A percentile compares a stretch with the other conserved stretches of the same genome.
Evolutionary conservation across 352 stramenopile species (phyloP).

Genomic region (Phytophthora quininea): DNA sequence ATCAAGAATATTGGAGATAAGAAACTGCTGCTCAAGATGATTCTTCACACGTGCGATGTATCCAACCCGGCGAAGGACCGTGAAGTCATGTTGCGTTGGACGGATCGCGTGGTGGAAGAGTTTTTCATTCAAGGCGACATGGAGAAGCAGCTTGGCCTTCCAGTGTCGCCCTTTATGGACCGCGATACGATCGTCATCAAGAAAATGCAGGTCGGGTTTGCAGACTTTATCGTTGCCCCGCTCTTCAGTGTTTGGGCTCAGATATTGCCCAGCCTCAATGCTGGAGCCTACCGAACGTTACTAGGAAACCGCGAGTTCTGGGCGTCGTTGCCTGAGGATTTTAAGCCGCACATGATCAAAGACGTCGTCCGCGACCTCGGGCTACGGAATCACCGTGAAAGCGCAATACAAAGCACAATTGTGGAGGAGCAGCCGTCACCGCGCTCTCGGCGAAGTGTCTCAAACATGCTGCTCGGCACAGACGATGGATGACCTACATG

Average conservation of each 20-base stretch:
- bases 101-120: constrained; percentile 93
- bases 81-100: constrained; percentile 91
- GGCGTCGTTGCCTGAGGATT: constrained; percentile 76
- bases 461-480: constrained; percentile 51
- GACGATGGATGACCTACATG: constrained; percentile 43
- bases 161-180: constrained; percentile 94
- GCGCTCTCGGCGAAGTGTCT: constrained; percentile 46
- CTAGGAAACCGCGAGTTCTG: constrained; percentile 86
- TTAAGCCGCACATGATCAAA: constrained; percentile 88
- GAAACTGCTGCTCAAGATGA: constrained; percentile 90
- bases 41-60: constrained; percentile 93
- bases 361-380: constrained; percentile 68
- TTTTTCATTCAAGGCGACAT: constrained; percentile 97
- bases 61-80: constrained; percentile 93
- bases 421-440: constrained; percentile 39
- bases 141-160: constrained; percentile 90
- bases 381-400: constrained; percentile 41
- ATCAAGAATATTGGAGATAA: constrained; percentile 90
- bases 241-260: constrained; percentile 88
- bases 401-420: constrained; percentile 34
- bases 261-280: constrained; percentile 76
- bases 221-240: constrained; percentile 93
- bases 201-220: constrained; percentile 95
- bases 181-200: constrained; percentile 90
- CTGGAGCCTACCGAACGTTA: constrained; percentile 67